A percentile compares a stretch with the other conserved stretches of the same genome.
Evolutionary conservation across 345 rosid species (phyloP).

Genomic region (Firmiana major): DNA sequence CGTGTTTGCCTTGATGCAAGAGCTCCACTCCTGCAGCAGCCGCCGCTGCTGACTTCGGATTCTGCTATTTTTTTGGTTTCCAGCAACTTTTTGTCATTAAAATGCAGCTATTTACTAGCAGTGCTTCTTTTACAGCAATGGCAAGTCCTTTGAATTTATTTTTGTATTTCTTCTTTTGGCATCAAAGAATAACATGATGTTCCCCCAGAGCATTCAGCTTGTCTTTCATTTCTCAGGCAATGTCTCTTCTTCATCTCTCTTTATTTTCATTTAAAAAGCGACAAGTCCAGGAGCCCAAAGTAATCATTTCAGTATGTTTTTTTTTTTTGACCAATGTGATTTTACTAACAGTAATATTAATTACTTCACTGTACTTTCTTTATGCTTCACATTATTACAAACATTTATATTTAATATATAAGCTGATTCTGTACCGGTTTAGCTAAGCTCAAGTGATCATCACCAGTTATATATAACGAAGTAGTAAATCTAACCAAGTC

Average conservation of each 20-base stretch:
- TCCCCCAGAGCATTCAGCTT: neutral
- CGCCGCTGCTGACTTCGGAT: neutral
- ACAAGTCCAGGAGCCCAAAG: neutral
- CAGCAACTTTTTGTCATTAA: neutral
- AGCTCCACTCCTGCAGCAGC: neutral
- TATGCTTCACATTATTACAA: neutral
- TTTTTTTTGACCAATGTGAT: neutral
- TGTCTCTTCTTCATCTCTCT: neutral
- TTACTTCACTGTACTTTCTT: neutral
- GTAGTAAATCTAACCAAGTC: neutral
- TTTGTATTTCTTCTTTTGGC: slow-evolving; percentile 2
- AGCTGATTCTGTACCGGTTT: neutral
- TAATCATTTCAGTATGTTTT: neutral
- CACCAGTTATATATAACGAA: no score
- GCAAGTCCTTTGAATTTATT: neutral
- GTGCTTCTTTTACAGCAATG: neutral
- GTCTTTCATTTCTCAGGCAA: slow-evolving; percentile 11
- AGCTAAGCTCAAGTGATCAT: no score
- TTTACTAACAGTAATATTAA: neutral
- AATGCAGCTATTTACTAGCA: neutral
- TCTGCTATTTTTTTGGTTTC: neutral
- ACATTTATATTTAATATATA: neutral
- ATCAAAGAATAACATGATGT: neutral
- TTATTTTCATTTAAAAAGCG: neutral
- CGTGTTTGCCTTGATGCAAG: neutral